Evolutionary conservation across 2,329 filamentous ascomycete species (phyloP), one percentile per base, ranked within the genome.

Genomic region (Aureobasidium sp.): DNA sequence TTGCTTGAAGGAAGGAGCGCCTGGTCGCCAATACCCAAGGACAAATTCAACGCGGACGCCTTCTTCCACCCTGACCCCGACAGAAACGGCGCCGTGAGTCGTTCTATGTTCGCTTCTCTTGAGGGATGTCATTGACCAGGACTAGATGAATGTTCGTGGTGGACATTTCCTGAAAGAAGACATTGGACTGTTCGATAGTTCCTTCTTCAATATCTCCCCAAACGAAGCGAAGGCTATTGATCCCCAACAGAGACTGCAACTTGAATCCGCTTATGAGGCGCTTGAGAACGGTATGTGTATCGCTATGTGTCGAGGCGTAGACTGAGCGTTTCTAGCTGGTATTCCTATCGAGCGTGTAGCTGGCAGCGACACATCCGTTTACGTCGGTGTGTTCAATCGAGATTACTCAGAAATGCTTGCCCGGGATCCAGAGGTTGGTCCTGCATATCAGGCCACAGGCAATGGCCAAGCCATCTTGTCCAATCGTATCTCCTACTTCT

Each of bases 181-280:
- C 27, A 60, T 61, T 24, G 56, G 63, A 29, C 47, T 58, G 32
- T 63, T 63, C 29, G 62, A 65, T 38, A 56, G 56, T 8, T 47
- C 55, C 1, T 64, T 65, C 48, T 65, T 64, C 52, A 54, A 55
- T 7, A 59, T 61, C 10, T 55, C 40, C 38, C 55, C 55, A 3
- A 41, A 44, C 12, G 62, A 65, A 50, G 60, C 59, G 25, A 54
- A 57, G 17, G 48, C 74, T 5, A 70, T 68, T 59, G 71, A 74
- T 55, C 71, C 71, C 6, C 68, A 72, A 55, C 68, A 71, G 29
- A 62, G 71, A 6, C 54, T 67, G 4, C 48, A 68, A 2, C 63
- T 73, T 6, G 68, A 74, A 56, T 63, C 62, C 1, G 69, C 71
- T 0, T 76, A 74, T 57, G 68, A 76, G 44, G 67, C 68, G 7